Evolutionary conservation across 1,139 yeast species (phyloP), one percentile per base, ranked within the genome.

Genomic region (Suhomyces chickasaworum): DNA sequence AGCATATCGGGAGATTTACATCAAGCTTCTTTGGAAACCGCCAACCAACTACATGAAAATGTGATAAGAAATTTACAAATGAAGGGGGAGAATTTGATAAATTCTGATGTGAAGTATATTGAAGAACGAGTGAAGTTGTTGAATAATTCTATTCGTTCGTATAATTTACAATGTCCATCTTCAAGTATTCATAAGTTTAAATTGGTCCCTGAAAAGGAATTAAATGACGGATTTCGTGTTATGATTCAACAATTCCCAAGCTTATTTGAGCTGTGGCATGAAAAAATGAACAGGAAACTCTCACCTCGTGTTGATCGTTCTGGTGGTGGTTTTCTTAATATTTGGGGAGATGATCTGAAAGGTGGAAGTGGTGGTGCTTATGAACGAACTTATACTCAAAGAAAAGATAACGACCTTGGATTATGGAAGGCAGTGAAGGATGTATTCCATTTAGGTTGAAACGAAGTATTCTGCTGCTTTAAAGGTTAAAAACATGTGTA

Each of bases 131-230:
- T 86, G 7, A 68, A 66, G 12, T 59, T 69, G 3, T 63, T 89
- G 39, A 89, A 89, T 62, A 75, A 71, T 44, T 69, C 74, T 1
- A 76, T 89, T 17, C 68, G 96, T 20, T 80, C 86, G 16, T 89
- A 89, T 60, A 89, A 89, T 55, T 63, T 89, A 23, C 95, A 87
- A 58, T 88, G 95, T 1, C 97, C 97, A 0, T 66, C 85, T 20
- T 46, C 65, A 3, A 74, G 83, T 1, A 81, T 95, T 0, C 89
- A 91, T 51, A 83, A 84, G 53, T 69, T 86, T 45, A 89, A 89
- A 58, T 61, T 89, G 17, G 39, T 66, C 0, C 58, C 71, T 0
- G 81, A 77, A 3, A 68, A 65, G 3, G 97, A 89, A 61, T 57
- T 85, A 6, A 55, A 61, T 18, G 56, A 63, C 7, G 47, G 57